Conservation (phyloP, 495 filamentous ascomycete species). For the Trichocladium antarcticum region DNA sequence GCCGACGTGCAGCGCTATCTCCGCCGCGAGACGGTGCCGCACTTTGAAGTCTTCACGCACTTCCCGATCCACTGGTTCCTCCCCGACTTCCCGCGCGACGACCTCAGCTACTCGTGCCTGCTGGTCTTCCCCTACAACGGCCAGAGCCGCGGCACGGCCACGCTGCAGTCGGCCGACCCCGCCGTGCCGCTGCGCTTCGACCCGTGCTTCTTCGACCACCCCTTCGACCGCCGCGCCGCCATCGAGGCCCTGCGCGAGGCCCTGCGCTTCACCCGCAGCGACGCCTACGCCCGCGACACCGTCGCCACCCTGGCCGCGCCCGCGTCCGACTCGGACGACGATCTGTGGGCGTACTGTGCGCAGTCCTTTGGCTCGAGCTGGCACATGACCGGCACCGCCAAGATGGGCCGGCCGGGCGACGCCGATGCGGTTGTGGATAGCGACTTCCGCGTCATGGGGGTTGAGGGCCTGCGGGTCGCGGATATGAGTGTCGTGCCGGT, state of each 20-base stretch:
- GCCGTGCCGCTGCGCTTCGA: slow-evolving; percentile 45
- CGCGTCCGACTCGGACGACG: slow-evolving; percentile 31
- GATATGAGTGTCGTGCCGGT: slow-evolving; percentile 58
- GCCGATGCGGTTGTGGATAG: slow-evolving; percentile 44
- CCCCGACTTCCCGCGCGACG: slow-evolving; percentile 20
- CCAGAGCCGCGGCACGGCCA: slow-evolving; percentile 39
- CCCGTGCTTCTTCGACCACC: slow-evolving; percentile 44
- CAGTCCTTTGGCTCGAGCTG: slow-evolving; percentile 32
- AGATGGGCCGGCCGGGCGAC: slow-evolving; percentile 47
- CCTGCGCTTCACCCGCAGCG: slow-evolving; percentile 31
- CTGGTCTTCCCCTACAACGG: slow-evolving; percentile 29
- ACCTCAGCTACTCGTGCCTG: slow-evolving; percentile 25
- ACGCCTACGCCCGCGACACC: slow-evolving; percentile 38
- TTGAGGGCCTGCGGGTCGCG: slow-evolving; percentile 47
- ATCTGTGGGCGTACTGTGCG: slow-evolving; percentile 41
- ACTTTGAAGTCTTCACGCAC: slow-evolving; percentile 29
- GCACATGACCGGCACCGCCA: slow-evolving; percentile 52
- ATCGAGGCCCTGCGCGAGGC: slow-evolving; percentile 43
- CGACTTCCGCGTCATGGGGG: slow-evolving; percentile 43
- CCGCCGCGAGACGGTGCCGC: slow-evolving; percentile 34
- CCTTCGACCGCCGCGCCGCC: slow-evolving; percentile 46
- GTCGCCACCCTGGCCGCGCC: slow-evolving; percentile 35
- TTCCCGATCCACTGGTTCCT: slow-evolving; percentile 39
- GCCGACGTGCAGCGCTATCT: slow-evolving; percentile 30
- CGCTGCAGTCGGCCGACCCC: slow-evolving; percentile 45